phyloP scores from a whole-genome alignment of 345 rosid species.

The Brassica carinata region DNA sequence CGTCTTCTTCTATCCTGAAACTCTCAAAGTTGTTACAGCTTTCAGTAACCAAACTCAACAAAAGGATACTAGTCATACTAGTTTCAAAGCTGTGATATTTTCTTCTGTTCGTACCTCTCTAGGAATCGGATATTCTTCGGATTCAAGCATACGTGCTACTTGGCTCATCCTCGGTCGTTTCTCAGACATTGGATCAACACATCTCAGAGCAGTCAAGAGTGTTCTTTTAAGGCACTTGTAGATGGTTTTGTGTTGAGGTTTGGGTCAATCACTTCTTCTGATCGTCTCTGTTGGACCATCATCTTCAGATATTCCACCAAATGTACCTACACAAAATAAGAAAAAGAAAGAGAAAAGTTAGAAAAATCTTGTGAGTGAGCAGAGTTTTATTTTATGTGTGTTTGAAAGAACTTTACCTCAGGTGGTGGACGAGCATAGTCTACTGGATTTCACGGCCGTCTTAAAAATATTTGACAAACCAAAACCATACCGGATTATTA shows the following conservation, averaged over 20 bases:
- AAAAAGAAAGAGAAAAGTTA: no score
- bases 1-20: conserved; percentile 44
- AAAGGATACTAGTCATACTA: neutral
- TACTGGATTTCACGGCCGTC: conserved; percentile 54
- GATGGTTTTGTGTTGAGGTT: conserved; percentile 84
- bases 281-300: conserved; percentile 94
- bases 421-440: conserved; percentile 88
- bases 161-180: conserved; percentile 97
- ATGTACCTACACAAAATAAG: conserved; percentile 63
- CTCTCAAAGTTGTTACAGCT: neutral
- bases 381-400: neutral
- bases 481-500: neutral
- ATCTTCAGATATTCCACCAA: conserved; percentile 97
- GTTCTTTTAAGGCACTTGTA: conserved; percentile 82
- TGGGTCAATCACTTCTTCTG: conserved; percentile 94
- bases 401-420: conserved; percentile 53
- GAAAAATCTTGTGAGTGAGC: neutral
- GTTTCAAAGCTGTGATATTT: neutral
- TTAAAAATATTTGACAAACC: neutral
- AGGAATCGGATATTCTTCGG: conserved; percentile 92
- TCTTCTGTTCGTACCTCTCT: conserved; percentile 66
- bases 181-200: conserved; percentile 93
- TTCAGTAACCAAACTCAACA: conserved; percentile 23
- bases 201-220: conserved; percentile 91
- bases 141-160: conserved; percentile 98